Evolutionary conservation across 1,284 basidiomycete genomes (phyloP), one percentile per base, ranked within the genome.

Genomic region (Exobasidium rhododendri): DNA sequence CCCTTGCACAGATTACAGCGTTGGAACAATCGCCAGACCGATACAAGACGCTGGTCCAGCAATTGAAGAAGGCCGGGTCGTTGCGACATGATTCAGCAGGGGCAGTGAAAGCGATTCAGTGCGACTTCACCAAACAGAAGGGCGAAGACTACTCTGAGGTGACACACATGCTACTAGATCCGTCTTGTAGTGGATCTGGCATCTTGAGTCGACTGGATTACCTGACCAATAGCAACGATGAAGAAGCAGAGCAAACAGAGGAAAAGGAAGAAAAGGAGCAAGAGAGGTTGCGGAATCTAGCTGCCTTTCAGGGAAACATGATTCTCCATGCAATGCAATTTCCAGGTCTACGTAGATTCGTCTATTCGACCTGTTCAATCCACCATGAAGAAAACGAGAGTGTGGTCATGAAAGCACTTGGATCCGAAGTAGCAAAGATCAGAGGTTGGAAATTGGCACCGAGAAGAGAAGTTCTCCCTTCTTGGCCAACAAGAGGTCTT

Each of bases 361-460:
- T 94, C 17, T 98, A 98, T 81, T 97, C 93, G 22, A 98, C 94
- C 11, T 97, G 94, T 80, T 94, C 92, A 63, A 84, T 97, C 51
- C 89, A 98, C 80, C 85, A 88, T 5, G 85, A 85, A 54, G 96
- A 99, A 78, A 94, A 99, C 81, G 96, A 99, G 71, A 83, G 84
- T 20, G 90, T 92, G 32, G 88, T 91, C 1, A 82, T 86, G 85
- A 35, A 52, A 0, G 76, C 70, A 1, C 56, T 79, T 4, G 50
- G 53, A 0, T 63, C 70, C 2, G 40, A 40, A 10, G 70, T 74
- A 53, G 77, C 75, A 2, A 24, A 45, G 11, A 17, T 51, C 10
- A 31, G 47, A 3, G 64, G 66, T 0, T 79, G 77, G 77, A 46
- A 2, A 1, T 45, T 79, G 4, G 76, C 70, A 2, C 62, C 61